Conservation (phyloP, 1,139 yeast species). For the Scheffersomyces stambukii region DNA sequence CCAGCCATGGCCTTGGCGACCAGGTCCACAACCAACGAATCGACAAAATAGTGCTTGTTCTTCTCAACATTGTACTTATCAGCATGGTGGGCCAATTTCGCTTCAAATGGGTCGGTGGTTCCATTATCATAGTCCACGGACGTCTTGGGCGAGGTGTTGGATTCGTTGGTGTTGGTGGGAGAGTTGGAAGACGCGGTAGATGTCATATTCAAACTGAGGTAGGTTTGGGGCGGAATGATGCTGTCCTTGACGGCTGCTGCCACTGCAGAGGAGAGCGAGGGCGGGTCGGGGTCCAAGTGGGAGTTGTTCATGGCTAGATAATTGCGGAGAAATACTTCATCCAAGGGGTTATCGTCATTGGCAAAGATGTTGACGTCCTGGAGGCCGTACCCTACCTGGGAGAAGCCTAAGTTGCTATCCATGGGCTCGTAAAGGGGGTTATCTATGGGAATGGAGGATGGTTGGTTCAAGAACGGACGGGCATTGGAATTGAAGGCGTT, state of each 20-base stretch:
- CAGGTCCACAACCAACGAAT: constrained; percentile 14
- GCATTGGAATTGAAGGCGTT: no score
- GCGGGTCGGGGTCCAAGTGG: background rate
- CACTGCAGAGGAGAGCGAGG: background rate
- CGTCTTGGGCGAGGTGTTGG: constrained; percentile 20
- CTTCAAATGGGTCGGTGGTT: constrained; percentile 7
- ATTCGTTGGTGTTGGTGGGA: constrained; percentile 34
- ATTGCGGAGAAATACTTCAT: constrained; percentile 25
- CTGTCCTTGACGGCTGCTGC: constrained; percentile 1
- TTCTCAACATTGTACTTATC: constrained; percentile 19
- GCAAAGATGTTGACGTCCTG: constrained; percentile 32
- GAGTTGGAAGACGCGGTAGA: constrained; percentile 35
- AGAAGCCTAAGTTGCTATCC: no score
- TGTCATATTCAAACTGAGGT: constrained; percentile 9
- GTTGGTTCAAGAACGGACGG: no score
- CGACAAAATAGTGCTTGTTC: constrained; percentile 28
- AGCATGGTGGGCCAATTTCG: constrained; percentile 15
- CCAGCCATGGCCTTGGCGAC: constrained; percentile 14
- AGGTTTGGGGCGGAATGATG: constrained; percentile 3
- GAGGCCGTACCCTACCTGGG: no score
- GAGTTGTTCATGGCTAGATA: constrained; percentile 7
- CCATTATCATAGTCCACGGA: constrained; percentile 6
- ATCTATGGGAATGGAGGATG: background rate
- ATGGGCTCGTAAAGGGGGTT: background rate
- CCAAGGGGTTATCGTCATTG: constrained; percentile 38